A percentile compares a stretch with the other conserved stretches of the same genome.
phyloP scores from a whole-genome alignment of 352 stramenopile species.

The Pythium inflatum region DNA sequence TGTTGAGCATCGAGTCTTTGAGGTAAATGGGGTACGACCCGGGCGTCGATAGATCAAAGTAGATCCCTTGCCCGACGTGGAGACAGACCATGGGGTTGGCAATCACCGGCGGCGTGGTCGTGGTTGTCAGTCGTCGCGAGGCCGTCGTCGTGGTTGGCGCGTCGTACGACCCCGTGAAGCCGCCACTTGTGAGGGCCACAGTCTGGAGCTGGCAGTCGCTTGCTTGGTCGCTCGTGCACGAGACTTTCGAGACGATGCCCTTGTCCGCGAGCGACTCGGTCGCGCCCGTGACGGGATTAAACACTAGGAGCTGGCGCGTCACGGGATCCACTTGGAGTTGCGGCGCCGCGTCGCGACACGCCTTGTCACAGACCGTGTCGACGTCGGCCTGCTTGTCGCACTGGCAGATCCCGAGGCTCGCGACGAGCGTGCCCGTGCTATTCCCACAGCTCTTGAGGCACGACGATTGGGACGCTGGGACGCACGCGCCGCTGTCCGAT shows the following conservation, averaged over 20 bases:
- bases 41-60: constrained; percentile 87
- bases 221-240: constrained; percentile 34
- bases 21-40: constrained; percentile 91
- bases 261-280: constrained; percentile 32
- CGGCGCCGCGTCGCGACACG: constrained; percentile 58
- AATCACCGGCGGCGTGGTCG: constrained; percentile 38
- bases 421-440: constrained; percentile 75
- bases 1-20: constrained; percentile 96
- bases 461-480: constrained; percentile 44
- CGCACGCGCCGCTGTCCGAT: constrained; percentile 70
- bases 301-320: constrained; percentile 64
- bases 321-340: constrained; percentile 44
- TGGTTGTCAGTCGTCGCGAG: constrained; percentile 27
- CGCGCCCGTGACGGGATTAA: constrained; percentile 47
- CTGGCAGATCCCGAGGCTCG: constrained; percentile 85
- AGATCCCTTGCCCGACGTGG: constrained; percentile 68
- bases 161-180: constrained; percentile 74
- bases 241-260: constrained; percentile 62
- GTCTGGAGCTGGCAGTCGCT: constrained; percentile 60
- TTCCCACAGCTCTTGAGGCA: constrained; percentile 66
- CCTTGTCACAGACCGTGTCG: constrained; percentile 78
- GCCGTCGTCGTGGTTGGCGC: constrained; percentile 31
- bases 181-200: constrained; percentile 45
- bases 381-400: constrained; percentile 79
- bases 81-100: constrained; percentile 90